Percentiles rank a stretch among this genome's conserved stretches.
Evolutionary conservation across 176 grass and related monocot genomes (phyloP).

Genomic region (Otatea glauca): DNA sequence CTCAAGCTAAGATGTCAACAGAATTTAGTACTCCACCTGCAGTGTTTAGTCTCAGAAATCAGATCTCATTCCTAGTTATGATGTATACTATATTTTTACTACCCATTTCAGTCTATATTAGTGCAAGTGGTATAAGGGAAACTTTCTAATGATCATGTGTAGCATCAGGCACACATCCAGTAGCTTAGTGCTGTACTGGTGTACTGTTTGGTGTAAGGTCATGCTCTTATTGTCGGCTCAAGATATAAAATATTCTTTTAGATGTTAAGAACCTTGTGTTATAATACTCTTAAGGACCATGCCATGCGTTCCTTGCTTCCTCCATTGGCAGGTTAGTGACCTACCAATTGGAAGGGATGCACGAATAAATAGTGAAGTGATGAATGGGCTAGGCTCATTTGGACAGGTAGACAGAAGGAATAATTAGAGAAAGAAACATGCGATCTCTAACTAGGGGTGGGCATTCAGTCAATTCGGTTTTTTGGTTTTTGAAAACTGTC

Average conservation of each 20-base stretch:
- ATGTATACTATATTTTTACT: constrained; percentile 23
- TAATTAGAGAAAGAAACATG: constrained; percentile 12
- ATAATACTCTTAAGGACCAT: constrained; percentile 35
- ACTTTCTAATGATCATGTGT: constrained; percentile 40
- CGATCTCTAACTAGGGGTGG: background rate
- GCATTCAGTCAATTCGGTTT: too few species aligned
- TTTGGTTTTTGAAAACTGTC: too few species aligned
- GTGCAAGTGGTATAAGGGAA: constrained; percentile 40
- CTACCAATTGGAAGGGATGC: background rate
- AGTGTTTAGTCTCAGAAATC: background rate
- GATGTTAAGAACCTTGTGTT: constrained; percentile 34
- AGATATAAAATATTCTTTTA: constrained; percentile 36
- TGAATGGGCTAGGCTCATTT: background rate
- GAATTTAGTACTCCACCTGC: background rate
- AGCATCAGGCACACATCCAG: constrained; percentile 44
- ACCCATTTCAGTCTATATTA: background rate
- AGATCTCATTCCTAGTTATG: constrained; percentile 39
- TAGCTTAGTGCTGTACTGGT: constrained; percentile 51
- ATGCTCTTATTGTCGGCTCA: constrained; percentile 34
- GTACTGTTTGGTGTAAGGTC: constrained; percentile 54
- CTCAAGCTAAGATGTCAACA: constrained; percentile 21
- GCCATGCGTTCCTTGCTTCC: constrained; percentile 39
- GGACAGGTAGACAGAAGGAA: background rate
- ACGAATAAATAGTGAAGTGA: background rate
- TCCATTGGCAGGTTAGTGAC: constrained; percentile 41